phyloP scores from a whole-genome alignment of 2,329 filamentous ascomycete genomes.

The Aureobasidium sp. region DNA sequence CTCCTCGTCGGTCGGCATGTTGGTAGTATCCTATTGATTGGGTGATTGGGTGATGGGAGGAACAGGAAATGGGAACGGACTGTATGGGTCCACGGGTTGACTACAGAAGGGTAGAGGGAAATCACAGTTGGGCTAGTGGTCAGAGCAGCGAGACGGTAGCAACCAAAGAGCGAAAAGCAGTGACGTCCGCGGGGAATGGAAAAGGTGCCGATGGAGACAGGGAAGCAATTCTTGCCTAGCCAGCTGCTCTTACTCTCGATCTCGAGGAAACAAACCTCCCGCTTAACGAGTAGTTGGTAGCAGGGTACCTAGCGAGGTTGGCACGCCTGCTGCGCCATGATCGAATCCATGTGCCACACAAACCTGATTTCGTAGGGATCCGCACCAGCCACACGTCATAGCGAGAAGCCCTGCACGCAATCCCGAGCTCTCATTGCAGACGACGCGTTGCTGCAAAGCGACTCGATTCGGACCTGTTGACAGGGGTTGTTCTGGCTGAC shows the following conservation, averaged over 20 bases:
- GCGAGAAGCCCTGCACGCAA: not conserved
- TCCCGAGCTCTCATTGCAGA: not conserved
- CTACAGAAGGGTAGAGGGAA: not conserved
- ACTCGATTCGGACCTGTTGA: not conserved
- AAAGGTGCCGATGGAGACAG: not conserved
- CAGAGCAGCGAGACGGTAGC: not conserved
- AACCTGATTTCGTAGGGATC: conserved; percentile 8
- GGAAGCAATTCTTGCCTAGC: not conserved
- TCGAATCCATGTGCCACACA: conserved; percentile 5
- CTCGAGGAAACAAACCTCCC: not conserved
- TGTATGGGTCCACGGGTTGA: not conserved
- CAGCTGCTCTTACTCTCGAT: not conserved
- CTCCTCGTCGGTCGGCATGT: conserved; percentile 11
- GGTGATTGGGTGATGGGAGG: not conserved
- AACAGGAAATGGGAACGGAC: not conserved
- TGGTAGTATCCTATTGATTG: not conserved
- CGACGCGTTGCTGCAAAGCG: not conserved
- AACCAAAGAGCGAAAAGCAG: not conserved
- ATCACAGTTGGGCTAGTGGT: not conserved
- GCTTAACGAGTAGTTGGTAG: not conserved
- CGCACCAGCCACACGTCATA: conserved; percentile 11
- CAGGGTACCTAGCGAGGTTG: not conserved
- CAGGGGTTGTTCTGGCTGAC: not conserved
- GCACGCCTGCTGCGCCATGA: conserved; percentile 1
- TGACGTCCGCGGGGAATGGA: not conserved